A percentile compares a stretch with the other conserved stretches of the same genome.
phyloP scores from a whole-genome alignment of 176 grass and related monocot genomes.

The Rhynchospora tenuis region DNA sequence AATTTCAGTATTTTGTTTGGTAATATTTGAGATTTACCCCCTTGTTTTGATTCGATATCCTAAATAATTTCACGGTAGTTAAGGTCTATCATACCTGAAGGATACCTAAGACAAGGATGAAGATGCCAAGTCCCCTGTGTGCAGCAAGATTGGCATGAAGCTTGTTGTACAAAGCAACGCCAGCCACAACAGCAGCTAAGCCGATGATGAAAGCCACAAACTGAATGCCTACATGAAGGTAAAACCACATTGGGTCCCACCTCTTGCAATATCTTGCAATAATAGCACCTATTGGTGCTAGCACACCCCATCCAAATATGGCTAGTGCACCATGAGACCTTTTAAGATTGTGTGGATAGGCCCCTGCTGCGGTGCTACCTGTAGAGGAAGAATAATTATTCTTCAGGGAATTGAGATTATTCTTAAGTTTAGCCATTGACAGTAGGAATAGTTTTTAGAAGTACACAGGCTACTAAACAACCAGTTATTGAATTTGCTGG shows the following conservation, averaged over 20 bases:
- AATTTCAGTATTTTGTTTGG: not conserved
- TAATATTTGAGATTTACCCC: not conserved
- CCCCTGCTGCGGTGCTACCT: slow-evolving; percentile 33
- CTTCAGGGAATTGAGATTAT: not conserved
- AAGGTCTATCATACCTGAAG: slow-evolving; percentile 46
- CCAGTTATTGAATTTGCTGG: not conserved
- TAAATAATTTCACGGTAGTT: not conserved
- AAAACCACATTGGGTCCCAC: slow-evolving; percentile 83
- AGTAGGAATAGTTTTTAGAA: not conserved
- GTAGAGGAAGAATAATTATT: not conserved
- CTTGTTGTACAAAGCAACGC: slow-evolving; percentile 71
- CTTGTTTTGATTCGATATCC: not conserved
- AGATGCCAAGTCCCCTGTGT: slow-evolving; percentile 84
- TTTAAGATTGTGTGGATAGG: slow-evolving; percentile 59
- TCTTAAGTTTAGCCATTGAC: not conserved
- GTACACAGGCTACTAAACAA: not conserved
- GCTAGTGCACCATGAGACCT: slow-evolving; percentile 71
- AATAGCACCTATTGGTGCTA: slow-evolving; percentile 83
- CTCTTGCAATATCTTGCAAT: slow-evolving; percentile 71
- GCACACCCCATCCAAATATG: slow-evolving; percentile 77
- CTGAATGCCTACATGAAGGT: slow-evolving; percentile 72
- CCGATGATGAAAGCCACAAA: slow-evolving; percentile 65
- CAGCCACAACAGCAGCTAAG: slow-evolving; percentile 74
- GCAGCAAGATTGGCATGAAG: slow-evolving; percentile 62
- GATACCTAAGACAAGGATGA: slow-evolving; percentile 77